Conservation (phyloP, 2,329 filamentous ascomycete genomes). For the Sordariomycetes sp. region DNA sequence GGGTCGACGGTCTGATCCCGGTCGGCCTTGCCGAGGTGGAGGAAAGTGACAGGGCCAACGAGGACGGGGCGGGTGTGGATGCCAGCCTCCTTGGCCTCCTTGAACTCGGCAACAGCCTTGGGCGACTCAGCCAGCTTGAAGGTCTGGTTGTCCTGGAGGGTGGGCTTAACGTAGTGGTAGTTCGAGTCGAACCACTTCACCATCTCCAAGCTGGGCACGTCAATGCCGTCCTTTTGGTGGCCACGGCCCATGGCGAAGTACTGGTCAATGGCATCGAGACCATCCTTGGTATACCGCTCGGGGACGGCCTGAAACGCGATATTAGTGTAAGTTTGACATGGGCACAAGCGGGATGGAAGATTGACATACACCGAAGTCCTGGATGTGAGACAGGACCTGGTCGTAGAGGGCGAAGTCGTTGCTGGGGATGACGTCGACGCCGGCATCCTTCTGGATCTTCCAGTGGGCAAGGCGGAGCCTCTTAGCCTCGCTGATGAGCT, state of each 20-base stretch:
- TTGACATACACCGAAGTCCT: constrained; percentile 89
- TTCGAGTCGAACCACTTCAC: constrained; percentile 99
- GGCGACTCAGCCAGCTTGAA: constrained; percentile 81
- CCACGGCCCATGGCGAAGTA: constrained; percentile 99
- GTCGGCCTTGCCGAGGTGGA: constrained; percentile 95
- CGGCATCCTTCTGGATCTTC: constrained; percentile 98
- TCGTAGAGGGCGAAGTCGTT: constrained; percentile 99
- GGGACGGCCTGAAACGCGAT: constrained; percentile 55
- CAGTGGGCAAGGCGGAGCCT: constrained; percentile 92
- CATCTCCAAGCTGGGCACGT: constrained; percentile 95
- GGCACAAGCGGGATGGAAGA: neutral
- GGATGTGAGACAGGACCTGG: constrained; percentile 94
- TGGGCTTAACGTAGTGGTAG: constrained; percentile 99
- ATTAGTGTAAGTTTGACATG: constrained; percentile 4
- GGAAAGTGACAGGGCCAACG: constrained; percentile 93
- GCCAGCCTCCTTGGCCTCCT: constrained; percentile 95
- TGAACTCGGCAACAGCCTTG: constrained; percentile 90
- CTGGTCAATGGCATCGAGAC: constrained; percentile 79
- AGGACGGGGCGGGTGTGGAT: constrained; percentile 88
- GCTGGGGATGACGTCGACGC: constrained; percentile 94
- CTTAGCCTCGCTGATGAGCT: constrained; percentile 91
- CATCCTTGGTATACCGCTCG: constrained; percentile 84
- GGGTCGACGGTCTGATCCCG: constrained; percentile 86
- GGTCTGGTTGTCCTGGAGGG: constrained; percentile 88
- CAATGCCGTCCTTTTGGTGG: constrained; percentile 86